phyloP scores from a whole-genome alignment of 768 basidiomycete genomes.

The Hortiboletus campestris region DNA sequence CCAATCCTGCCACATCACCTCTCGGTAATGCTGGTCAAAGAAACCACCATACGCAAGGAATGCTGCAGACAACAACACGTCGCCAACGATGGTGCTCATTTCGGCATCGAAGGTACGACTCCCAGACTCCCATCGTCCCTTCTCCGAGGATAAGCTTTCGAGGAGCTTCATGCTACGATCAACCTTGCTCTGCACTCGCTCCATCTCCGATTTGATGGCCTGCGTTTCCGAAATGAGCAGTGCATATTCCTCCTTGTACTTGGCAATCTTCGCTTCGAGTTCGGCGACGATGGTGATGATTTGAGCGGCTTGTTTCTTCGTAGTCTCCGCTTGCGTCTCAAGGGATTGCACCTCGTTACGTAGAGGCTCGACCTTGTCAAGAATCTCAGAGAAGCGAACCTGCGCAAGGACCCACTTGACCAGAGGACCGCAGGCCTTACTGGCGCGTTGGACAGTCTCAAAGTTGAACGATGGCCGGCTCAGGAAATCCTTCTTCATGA shows the following conservation, averaged over 20 bases:
- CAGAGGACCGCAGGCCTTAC: constrained; percentile 95
- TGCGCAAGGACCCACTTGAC: constrained; percentile 99
- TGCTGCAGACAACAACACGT: constrained; percentile 91
- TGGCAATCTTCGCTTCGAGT: constrained; percentile 87
- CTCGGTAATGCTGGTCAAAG: constrained; percentile 98
- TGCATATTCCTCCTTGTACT: constrained; percentile 97
- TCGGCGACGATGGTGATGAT: constrained; percentile 92
- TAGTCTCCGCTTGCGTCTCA: constrained; percentile 90
- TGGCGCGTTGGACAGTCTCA: constrained; percentile 91
- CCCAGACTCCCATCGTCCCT: constrained; percentile 90
- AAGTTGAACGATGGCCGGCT: constrained; percentile 90
- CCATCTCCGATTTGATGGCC: constrained; percentile 97
- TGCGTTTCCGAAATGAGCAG: constrained; percentile 95
- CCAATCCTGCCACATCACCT: constrained; percentile 97
- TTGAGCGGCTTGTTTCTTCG: constrained; percentile 86
- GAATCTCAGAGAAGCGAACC: constrained; percentile 93
- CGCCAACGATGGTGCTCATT: constrained; percentile 98
- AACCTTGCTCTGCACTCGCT: constrained; percentile 94
- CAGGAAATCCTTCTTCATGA: constrained; percentile 92
- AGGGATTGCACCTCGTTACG: constrained; percentile 93
- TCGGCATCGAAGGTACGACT: constrained; percentile 95
- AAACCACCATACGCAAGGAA: constrained; percentile 97
- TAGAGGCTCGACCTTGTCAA: constrained; percentile 95
- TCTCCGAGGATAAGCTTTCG: constrained; percentile 92
- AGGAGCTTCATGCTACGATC: constrained; percentile 95